Conservation (phyloP, 2,329 filamentous ascomycete genomes). For the Cadophora sp. region DNA sequence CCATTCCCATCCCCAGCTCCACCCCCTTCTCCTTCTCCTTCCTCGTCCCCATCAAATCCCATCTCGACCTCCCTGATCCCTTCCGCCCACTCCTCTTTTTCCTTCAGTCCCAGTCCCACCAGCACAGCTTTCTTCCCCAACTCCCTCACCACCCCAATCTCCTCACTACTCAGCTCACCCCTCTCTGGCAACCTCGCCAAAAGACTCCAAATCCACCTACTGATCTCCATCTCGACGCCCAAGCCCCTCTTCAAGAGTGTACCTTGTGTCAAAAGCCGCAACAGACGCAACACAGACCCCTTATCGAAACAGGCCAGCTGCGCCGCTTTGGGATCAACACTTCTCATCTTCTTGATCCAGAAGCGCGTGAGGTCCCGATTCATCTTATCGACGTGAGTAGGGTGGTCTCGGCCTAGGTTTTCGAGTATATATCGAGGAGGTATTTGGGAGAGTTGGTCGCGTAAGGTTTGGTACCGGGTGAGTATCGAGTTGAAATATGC, state of each 20-base stretch:
- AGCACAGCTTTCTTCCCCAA: slow-evolving; percentile 78
- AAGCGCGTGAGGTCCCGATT: slow-evolving; percentile 52
- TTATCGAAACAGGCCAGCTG: slow-evolving; percentile 72
- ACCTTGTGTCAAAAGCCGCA: slow-evolving; percentile 69
- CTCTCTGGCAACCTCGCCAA: slow-evolving; percentile 76
- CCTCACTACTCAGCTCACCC: slow-evolving; percentile 76
- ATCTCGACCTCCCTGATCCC: slow-evolving; percentile 56
- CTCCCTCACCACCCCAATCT: slow-evolving; percentile 79
- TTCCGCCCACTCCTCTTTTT: slow-evolving; percentile 47
- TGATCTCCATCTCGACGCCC: slow-evolving; percentile 69
- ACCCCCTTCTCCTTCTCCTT: slow-evolving; percentile 39
- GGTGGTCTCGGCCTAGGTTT: slow-evolving; percentile 59
- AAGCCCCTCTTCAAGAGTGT: slow-evolving; percentile 63
- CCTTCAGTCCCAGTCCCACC: slow-evolving; percentile 47
- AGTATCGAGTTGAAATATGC: slow-evolving; percentile 73
- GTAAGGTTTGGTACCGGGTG: slow-evolving; percentile 69
- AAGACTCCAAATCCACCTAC: slow-evolving; percentile 86
- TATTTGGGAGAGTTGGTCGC: slow-evolving; percentile 61
- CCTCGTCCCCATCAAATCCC: slow-evolving; percentile 48
- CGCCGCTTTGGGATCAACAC: slow-evolving; percentile 62
- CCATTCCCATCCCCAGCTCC: slow-evolving; percentile 29
- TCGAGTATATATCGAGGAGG: slow-evolving; percentile 61
- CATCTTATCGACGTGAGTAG: slow-evolving; percentile 51
- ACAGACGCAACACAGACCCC: slow-evolving; percentile 67
- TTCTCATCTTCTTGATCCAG: slow-evolving; percentile 61